These are phyloP conservation scores for Porodaedalea pini DNA, from an alignment of 1,284 basidiomycete genomes.

Conservation along the genomic window DNA sequence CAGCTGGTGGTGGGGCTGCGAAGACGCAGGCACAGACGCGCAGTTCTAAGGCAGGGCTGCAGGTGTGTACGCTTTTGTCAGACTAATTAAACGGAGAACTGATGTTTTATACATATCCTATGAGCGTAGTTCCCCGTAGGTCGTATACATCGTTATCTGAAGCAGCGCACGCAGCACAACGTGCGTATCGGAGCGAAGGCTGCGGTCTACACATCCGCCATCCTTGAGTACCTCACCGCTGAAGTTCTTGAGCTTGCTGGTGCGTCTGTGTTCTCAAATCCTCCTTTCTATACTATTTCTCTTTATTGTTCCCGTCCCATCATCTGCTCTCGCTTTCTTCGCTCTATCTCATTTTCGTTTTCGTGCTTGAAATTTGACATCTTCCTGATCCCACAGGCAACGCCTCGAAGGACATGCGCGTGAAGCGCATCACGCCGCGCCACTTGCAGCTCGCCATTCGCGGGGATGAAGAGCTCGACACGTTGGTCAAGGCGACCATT, in stretches of 20 bases:
- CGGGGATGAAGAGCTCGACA: conserved; percentile 91
- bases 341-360: background rate
- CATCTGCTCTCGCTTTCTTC: background rate
- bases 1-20: conserved; percentile 34
- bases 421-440: conserved; percentile 95
- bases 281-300: background rate
- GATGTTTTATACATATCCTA: background rate
- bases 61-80: conserved; percentile 47
- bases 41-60: conserved; percentile 80
- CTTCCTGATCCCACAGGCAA: conserved; percentile 58
- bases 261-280: too few species aligned
- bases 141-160: conserved; percentile 93
- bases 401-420: conserved; percentile 92
- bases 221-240: conserved; percentile 87
- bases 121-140: conserved; percentile 36
- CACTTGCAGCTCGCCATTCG: conserved; percentile 93
- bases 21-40: conserved; percentile 57
- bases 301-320: background rate
- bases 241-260: conserved; percentile 89
- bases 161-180: conserved; percentile 90
- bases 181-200: conserved; percentile 91
- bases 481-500: conserved; percentile 56
- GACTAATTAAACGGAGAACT: background rate
- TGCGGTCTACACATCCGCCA: conserved; percentile 88
- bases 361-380: background rate